Evolutionary conservation across 768 basidiomycete genomes (phyloP), one percentile per base, ranked within the genome.

Genomic region (Pholiota microspora): DNA sequence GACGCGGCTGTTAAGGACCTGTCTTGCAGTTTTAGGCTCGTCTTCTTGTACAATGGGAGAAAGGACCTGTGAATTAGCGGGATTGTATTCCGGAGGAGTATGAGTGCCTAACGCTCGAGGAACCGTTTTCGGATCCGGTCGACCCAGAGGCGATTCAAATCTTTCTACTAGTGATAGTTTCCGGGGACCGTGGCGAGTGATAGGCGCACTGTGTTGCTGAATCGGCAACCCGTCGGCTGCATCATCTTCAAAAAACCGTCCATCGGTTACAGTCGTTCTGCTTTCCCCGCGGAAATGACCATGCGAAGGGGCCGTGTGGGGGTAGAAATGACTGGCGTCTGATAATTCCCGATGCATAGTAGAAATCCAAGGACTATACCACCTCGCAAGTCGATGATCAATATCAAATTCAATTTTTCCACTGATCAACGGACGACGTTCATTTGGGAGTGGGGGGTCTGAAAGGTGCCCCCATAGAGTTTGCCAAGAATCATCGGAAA

Each of bases 391-490:
- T 31, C 76, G 73, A 44, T 81, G 56, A 71, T 95, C 93, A 44
- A 95, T 80, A 69, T 95, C 93, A 66, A 95, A 94, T 69, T 95
- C 92, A 25, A 96, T 79, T 25, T 80, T 84, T 4, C 90, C 94
- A 40, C 82, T 77, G 53, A 95, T 85, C 0, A 89, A 85, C 16
- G 80, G 64, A 48, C 73, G 75, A 21, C 67, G 66, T 23, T 64
- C 59, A 31, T 55, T 73, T 56, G 38, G 64, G 58, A 3, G 67
- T 21, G 72, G 68, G 34, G 75, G 59, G 28, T 85, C 81, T 38
- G 83, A 76, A 56, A 83, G 71, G 64, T 85, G 81, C 34, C 71
- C 72, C 86, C 89, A 93, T 2, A 93, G 73, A 28, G 82, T 69
- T 49, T 78, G 77, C 92, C 92, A 94, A 7, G 80, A 78, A 52